phyloP scores from a whole-genome alignment of 176 grass and related monocot species.

The Tuctoria greenei region DNA sequence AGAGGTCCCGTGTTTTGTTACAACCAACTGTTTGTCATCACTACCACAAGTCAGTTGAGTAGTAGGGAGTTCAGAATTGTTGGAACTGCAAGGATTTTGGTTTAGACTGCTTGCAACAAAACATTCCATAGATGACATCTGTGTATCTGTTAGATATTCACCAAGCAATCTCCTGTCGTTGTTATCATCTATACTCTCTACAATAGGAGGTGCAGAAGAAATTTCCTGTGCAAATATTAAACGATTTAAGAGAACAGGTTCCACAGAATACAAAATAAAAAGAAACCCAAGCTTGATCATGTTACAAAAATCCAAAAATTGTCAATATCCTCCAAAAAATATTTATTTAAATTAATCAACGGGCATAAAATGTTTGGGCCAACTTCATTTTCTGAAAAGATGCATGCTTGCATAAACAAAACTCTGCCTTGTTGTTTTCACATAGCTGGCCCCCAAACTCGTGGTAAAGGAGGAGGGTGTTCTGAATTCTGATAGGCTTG shows the following conservation, averaged over 20 bases:
- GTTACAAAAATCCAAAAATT: slow-evolving; percentile 10
- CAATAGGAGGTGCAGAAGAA: slow-evolving; percentile 43
- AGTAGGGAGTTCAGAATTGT: slow-evolving; percentile 1
- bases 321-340: neutral
- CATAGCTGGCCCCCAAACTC: too few species aligned
- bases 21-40: slow-evolving; percentile 20
- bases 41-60: neutral
- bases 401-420: neutral
- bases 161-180: neutral
- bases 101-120: slow-evolving; percentile 17
- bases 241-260: neutral
- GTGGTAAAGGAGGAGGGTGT: neutral
- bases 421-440: neutral
- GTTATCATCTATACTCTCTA: slow-evolving; percentile 32
- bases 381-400: neutral
- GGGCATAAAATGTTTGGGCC: neutral
- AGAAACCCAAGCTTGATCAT: slow-evolving; percentile 6
- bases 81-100: slow-evolving; percentile 18
- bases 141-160: slow-evolving; percentile 25
- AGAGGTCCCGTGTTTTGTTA: slow-evolving; percentile 3
- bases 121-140: slow-evolving; percentile 6
- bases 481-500: neutral
- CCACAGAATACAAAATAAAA: neutral
- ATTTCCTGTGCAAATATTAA: slow-evolving; percentile 36
- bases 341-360: slow-evolving; percentile 3